Evolutionary conservation across 306 rosid genomes (phyloP).

Genomic region (Hippophae tibetana): DNA sequence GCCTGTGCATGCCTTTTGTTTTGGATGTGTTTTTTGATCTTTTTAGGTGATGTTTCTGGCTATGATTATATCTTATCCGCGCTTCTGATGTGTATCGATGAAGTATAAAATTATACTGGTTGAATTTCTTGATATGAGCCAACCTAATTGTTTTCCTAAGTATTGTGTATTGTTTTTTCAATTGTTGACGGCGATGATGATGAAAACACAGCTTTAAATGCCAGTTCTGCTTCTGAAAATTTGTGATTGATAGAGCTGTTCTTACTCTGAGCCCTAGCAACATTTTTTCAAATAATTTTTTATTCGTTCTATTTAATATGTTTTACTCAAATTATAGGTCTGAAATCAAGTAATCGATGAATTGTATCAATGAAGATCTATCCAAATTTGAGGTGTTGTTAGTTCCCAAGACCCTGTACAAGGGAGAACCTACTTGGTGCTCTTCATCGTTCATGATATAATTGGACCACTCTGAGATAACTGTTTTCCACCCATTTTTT

Average conservation of each 20-base stretch:
- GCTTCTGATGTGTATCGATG: slow-evolving; percentile 53
- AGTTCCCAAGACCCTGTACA: slow-evolving; percentile 8
- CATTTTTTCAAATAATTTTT: too few species aligned
- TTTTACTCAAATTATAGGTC: too few species aligned
- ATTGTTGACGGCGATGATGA: slow-evolving; percentile 45
- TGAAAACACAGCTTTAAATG: slow-evolving; percentile 54
- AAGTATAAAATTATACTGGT: slow-evolving; percentile 38
- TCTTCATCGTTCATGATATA: slow-evolving; percentile 3
- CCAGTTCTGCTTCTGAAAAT: slow-evolving; percentile 97
- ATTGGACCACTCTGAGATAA: background rate
- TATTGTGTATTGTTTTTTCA: background rate
- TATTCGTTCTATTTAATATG: too few species aligned
- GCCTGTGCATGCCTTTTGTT: background rate
- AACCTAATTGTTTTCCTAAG: background rate
- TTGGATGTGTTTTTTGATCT: too few species aligned
- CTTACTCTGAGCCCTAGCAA: slow-evolving; percentile 44
- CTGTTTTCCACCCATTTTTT: background rate
- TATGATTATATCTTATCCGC: slow-evolving; percentile 47
- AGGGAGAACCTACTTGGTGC: slow-evolving; percentile 19
- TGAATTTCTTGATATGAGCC: slow-evolving; percentile 92
- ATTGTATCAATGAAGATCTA: slow-evolving; percentile 4
- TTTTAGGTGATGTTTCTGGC: slow-evolving; percentile 13
- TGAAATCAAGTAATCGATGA: too few species aligned
- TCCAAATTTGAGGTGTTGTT: background rate
- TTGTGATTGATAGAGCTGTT: slow-evolving; percentile 81